These are phyloP conservation scores for Arctium minus DNA, from an alignment of 129 eudicot genomes.

Conservation along the genomic window DNA sequence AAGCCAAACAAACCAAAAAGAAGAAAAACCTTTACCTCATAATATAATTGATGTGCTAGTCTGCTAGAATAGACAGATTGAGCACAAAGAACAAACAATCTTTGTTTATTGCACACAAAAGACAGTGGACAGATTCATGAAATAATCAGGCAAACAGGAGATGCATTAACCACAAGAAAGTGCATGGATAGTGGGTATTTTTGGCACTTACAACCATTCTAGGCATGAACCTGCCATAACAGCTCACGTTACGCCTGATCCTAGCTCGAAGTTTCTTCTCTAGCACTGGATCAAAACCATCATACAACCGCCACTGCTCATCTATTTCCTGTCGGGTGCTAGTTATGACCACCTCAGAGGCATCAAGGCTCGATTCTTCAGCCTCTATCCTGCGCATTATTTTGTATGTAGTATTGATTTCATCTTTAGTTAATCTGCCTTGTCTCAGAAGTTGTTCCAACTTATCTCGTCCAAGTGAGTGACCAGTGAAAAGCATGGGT, in stretches of 20 bases:
- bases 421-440: conserved; percentile 83
- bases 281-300: conserved; percentile 86
- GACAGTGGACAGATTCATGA: neutral
- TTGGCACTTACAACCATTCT: conserved; percentile 83
- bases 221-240: conserved; percentile 99
- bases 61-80: neutral
- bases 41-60: neutral
- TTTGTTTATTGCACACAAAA: neutral
- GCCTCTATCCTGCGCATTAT: conserved; percentile 98
- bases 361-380: conserved; percentile 84
- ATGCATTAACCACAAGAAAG: neutral
- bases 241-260: conserved; percentile 93
- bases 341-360: conserved; percentile 93
- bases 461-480: conserved; percentile 97
- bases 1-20: neutral
- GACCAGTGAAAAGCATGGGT: conserved; percentile 99
- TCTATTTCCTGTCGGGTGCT: conserved; percentile 98
- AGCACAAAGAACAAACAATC: neutral
- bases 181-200: neutral
- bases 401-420: conserved; percentile 81
- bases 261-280: conserved; percentile 93
- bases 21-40: neutral
- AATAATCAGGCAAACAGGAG: neutral
- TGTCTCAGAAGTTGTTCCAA: conserved; percentile 93
- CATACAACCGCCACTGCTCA: conserved; percentile 96